Evolutionary conservation across 352 stramenopile genomes (phyloP).

Genomic region (Plasmopara halstedii): DNA sequence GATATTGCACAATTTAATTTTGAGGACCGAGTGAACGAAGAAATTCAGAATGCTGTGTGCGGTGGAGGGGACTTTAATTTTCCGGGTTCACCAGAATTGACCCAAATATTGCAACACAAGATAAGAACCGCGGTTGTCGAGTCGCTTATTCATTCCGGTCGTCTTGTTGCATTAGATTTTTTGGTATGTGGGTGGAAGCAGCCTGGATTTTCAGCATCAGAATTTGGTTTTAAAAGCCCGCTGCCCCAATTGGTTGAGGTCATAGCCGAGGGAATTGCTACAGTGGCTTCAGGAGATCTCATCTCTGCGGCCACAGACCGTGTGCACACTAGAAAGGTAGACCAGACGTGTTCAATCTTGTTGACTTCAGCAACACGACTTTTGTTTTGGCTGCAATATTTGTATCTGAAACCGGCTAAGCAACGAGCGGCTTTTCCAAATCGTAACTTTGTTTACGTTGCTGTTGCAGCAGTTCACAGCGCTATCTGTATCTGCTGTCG

Average conservation of each 20-base stretch:
- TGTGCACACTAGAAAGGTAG: slow-evolving; percentile 46
- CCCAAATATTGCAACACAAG: slow-evolving; percentile 24
- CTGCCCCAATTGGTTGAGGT: slow-evolving; percentile 51
- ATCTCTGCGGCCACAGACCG: slow-evolving; percentile 40
- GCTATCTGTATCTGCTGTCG: slow-evolving; percentile 57
- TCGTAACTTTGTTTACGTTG: slow-evolving; percentile 53
- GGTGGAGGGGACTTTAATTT: slow-evolving; percentile 32
- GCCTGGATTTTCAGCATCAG: slow-evolving; percentile 1
- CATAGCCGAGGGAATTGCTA: slow-evolving; percentile 46
- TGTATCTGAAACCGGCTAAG: slow-evolving; percentile 37
- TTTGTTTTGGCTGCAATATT: slow-evolving; percentile 60
- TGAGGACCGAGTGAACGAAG: slow-evolving; percentile 41
- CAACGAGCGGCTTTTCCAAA: slow-evolving; percentile 25
- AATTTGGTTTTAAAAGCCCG: slow-evolving; percentile 29
- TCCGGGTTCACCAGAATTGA: slow-evolving; percentile 34
- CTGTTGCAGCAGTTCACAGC: slow-evolving; percentile 63
- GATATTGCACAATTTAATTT: slow-evolving; percentile 27
- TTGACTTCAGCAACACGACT: slow-evolving; percentile 41
- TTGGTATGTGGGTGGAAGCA: slow-evolving; percentile 41
- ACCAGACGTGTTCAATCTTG: slow-evolving; percentile 63
- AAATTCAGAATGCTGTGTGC: slow-evolving; percentile 37
- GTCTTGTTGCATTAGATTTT: slow-evolving; percentile 50
- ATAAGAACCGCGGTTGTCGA: slow-evolving; percentile 36
- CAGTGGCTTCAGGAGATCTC: slow-evolving; percentile 46
- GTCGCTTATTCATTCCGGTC: slow-evolving; percentile 40